A percentile compares a stretch with the other conserved stretches of the same genome.
Evolutionary conservation across 371 early-diverging fungal genomes (phyloP).

Genomic region (Funneliformis caledonium): DNA sequence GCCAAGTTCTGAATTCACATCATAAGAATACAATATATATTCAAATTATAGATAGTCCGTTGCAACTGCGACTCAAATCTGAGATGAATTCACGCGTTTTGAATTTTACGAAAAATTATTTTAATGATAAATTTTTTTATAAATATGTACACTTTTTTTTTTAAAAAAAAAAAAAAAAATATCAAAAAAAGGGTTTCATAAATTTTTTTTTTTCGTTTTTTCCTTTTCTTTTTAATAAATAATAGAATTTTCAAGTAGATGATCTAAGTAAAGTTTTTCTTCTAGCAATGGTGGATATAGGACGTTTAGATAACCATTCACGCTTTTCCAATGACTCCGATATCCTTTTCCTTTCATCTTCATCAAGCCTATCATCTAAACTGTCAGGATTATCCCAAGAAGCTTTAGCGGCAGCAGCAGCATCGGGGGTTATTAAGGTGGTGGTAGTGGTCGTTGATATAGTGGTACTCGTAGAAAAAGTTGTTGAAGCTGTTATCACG

Average conservation of each 20-base stretch:
- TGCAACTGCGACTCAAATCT: no score
- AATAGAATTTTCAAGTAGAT: not conserved
- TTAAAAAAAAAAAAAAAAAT: no score
- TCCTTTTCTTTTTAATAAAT: not conserved
- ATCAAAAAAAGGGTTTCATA: not conserved
- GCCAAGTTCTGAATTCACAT: no score
- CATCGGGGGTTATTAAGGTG: not conserved
- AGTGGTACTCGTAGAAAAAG: not conserved
- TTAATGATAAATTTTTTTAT: no score
- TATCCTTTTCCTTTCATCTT: not conserved
- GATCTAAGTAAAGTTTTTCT: not conserved
- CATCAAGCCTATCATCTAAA: not conserved
- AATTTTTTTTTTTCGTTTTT: no score
- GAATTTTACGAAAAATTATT: no score
- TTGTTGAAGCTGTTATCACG: not conserved
- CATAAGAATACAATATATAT: no score
- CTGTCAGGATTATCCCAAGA: not conserved
- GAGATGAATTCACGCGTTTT: no score
- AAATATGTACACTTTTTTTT: no score
- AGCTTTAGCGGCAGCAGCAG: not conserved
- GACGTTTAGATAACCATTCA: conserved; percentile 2
- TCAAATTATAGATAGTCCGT: no score
- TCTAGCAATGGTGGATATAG: not conserved
- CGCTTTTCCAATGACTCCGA: not conserved
- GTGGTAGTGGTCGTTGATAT: not conserved